These are phyloP conservation scores for Acacia acuminata DNA, from an alignment of 306 rosid species.

Conservation along the genomic window DNA sequence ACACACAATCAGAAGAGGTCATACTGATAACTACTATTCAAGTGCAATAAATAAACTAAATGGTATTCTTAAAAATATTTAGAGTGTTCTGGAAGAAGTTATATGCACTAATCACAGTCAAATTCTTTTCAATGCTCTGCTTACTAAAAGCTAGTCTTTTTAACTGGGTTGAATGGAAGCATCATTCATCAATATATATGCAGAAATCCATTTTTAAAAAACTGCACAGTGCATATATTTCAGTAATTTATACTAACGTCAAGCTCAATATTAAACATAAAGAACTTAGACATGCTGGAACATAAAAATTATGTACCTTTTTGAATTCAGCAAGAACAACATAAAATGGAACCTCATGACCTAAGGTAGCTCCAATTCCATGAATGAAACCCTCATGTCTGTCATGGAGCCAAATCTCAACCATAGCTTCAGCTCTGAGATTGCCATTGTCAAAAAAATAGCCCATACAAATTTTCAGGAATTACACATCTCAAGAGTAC, in stretches of 20 bases:
- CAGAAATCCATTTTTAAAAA: neutral
- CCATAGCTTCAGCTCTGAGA: slow-evolving; percentile 51
- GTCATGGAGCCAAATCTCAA: slow-evolving; percentile 85
- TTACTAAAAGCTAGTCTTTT: neutral
- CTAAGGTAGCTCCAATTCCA: slow-evolving; percentile 95
- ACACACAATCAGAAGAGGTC: neutral
- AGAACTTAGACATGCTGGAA: neutral
- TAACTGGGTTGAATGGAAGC: neutral
- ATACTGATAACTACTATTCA: neutral
- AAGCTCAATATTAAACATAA: neutral
- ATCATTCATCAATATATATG: neutral
- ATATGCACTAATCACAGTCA: neutral
- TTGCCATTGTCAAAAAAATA: neutral
- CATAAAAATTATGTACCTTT: slow-evolving; percentile 55
- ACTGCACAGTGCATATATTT: neutral
- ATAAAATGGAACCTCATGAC: slow-evolving; percentile 95
- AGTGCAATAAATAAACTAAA: neutral
- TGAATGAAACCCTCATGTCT: slow-evolving; percentile 88
- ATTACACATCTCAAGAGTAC: neutral
- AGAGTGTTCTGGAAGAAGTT: neutral
- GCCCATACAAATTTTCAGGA: neutral
- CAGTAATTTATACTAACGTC: neutral
- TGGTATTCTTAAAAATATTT: neutral
- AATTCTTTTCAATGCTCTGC: neutral
- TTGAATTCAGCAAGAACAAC: slow-evolving; percentile 92